Evolutionary conservation across 192 early-diverging fungal species (phyloP).

Genomic region (Umbelopsis isabellina): DNA sequence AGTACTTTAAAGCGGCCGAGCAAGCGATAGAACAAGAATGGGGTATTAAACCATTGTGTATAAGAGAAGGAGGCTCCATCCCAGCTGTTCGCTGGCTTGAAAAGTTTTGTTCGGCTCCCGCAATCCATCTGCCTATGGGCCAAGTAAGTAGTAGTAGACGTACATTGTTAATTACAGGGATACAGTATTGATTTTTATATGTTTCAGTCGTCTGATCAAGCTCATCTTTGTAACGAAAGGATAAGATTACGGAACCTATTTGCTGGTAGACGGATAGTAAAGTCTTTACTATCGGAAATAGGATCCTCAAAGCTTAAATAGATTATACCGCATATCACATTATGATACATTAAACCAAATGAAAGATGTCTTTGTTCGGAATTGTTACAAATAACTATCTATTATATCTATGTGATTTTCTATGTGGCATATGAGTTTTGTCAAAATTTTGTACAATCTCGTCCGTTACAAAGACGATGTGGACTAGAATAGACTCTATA

Average conservation of each 20-base stretch:
- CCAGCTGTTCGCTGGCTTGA: constrained; percentile 78
- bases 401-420: not conserved
- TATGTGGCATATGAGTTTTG: constrained; percentile 1
- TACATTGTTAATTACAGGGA: not conserved
- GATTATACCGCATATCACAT: not conserved
- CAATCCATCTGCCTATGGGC: constrained; percentile 80
- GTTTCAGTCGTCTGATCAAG: constrained; percentile 70
- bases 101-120: constrained; percentile 61
- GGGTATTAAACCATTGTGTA: constrained; percentile 67
- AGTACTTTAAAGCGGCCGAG: constrained; percentile 72
- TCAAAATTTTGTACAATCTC: constrained; percentile 15
- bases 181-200: not conserved
- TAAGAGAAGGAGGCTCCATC: constrained; percentile 80
- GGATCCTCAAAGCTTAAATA: not conserved
- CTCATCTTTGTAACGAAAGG: constrained; percentile 78
- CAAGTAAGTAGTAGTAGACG: constrained; percentile 40
- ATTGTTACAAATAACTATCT: not conserved
- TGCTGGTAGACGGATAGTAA: constrained; percentile 67
- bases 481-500: constrained; percentile 16
- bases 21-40: constrained; percentile 65
- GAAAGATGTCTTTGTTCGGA: not conserved
- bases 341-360: not conserved
- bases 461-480: not conserved
- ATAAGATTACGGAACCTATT: constrained; percentile 71
- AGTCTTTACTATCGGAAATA: constrained; percentile 32